phyloP scores from a whole-genome alignment of 2,329 filamentous ascomycete species.

The Exophiala alcalophila region DNA sequence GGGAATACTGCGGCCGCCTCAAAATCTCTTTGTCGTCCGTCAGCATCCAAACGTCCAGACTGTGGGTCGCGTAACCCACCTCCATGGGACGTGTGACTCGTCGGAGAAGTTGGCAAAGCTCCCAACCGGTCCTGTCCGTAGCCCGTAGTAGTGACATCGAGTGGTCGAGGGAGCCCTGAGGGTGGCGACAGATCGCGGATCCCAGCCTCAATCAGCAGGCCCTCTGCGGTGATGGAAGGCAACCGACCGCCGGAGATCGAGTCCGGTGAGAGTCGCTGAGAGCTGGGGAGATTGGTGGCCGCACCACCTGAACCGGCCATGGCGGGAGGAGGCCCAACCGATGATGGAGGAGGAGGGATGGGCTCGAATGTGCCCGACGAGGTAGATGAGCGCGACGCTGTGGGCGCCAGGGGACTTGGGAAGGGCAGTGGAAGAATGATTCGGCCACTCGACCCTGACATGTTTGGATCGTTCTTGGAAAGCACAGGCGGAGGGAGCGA shows the following conservation, averaged over 20 bases:
- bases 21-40: conserved; percentile 18
- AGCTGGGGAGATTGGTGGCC: conserved; percentile 4
- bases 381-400: conserved; percentile 17
- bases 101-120: conserved; percentile 18
- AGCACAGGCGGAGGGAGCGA: conserved; percentile 8
- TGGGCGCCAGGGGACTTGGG: conserved; percentile 16
- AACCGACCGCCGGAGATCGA: conserved; percentile 17
- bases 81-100: conserved; percentile 18
- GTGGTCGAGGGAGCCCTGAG: conserved; percentile 2
- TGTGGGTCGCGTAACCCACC: conserved; percentile 17
- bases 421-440: conserved; percentile 23
- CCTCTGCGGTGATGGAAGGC: conserved; percentile 27
- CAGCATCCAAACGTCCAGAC: conserved; percentile 15
- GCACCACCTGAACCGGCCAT: conserved; percentile 6
- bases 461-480: conserved; percentile 12
- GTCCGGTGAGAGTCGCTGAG: conserved; percentile 23
- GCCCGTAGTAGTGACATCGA: conserved; percentile 7
- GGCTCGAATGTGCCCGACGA: conserved; percentile 19
- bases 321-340: conserved; percentile 3
- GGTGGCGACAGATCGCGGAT: conserved; percentile 14
- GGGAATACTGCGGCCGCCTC: conserved; percentile 17
- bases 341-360: conserved; percentile 2
- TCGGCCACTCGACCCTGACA: conserved; percentile 13
- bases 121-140: conserved; percentile 19
- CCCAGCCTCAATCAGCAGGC: conserved; percentile 22